Base-by-base conservation (phyloP, 352 stramenopile species). In the Pythium graminicola region DNA sequence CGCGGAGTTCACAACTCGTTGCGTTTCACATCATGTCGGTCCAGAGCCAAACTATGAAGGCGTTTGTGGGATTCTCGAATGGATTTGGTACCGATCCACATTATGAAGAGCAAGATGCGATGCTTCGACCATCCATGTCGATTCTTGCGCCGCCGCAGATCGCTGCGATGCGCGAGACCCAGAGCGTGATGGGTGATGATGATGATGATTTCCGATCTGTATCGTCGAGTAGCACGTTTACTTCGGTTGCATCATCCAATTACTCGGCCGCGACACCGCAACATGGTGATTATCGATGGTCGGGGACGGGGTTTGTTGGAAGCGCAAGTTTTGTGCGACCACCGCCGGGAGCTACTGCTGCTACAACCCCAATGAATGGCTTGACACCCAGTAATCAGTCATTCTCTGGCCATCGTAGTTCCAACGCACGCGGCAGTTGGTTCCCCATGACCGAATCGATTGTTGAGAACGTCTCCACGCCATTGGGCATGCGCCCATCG, bases 181-280 rank as follows among this genome's bases (percentile, higher is more conserved):
- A 63, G 36, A 89, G 78, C 62, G 78, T 89, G 60, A 76, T 86
- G 67, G 76, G 72, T 11, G 78, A 89, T 44, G 76, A 86, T 49
- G 76, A 87, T 57, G 78, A 89, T 50, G 78, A 89, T 53, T 89
- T 87, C 67, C 71, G 73, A 32, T 89, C 78, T 8, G 78, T 89
- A 6, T 86, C 78, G 14, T 82, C 67, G n/a, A 70, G 50, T 50
- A 78, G 63, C 29, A 86, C 78, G 1, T 70, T 86, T 50, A 86
- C 78, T 23, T 85, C 72, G 14, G 60, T 86, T 39, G 65, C 65
- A 38, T 76, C 70, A 14, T 61, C 58, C 16, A 69, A 58, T 9
- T 80, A 58, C 41, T 64, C 57, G 42, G 26, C 22, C 17, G 43
- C 71, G 8, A 68, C 38, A 1, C 53, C 65, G 27, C 54, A 56